Base-by-base conservation (phyloP, 768 basidiomycete genomes). In the Boletus edulis region DNA sequence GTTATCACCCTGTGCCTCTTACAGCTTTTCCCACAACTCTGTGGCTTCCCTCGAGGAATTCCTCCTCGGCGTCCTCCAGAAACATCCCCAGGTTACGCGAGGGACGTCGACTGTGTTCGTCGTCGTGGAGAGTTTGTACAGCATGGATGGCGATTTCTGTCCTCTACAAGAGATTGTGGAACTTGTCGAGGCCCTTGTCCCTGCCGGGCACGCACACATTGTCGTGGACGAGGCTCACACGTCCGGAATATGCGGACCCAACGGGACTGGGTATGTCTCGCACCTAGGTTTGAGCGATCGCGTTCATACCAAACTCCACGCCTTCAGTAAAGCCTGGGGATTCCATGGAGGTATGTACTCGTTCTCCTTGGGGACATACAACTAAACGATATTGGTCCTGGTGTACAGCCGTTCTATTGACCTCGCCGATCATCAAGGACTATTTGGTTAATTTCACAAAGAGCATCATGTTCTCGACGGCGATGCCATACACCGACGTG, bases 191-290 rank as follows among this genome's bases (percentile, higher is more conserved):
- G 49, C 62, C 3, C 58, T 68, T 0, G 64, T 81, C 6, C 78
- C 77, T 5, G 44, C 54, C 11, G 72, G 69, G 4, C 71, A 67
- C 45, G 73, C 67, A 32, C 76, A 76, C 66, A 69, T 85, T 34
- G 63, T 83, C 7, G 72, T 84, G 8, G 83, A 84, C 57, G 83
- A 83, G 62, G 82, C 82, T 0, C 83, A 85, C 56, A 76, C 82
- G 4, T 81, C 79, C 0, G 83, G 81, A 0, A 61, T 82, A 18
- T 80, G 75, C 56, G 83, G 83, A 0, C 61, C 67, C 0, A 55
- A 73, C 6, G 83, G 83, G 2, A 62, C 76, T 17, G 83, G 83
- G 0, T 64, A 58, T 27, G 73, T 77, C 12, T 64, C 72, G 34
- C 60, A 69, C 18, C 67, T 82, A 7, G 77, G 76, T 0, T 64